Base-by-base conservation (phyloP, 2,329 filamentous ascomycete species). In the Corynespora cassiicola region DNA sequence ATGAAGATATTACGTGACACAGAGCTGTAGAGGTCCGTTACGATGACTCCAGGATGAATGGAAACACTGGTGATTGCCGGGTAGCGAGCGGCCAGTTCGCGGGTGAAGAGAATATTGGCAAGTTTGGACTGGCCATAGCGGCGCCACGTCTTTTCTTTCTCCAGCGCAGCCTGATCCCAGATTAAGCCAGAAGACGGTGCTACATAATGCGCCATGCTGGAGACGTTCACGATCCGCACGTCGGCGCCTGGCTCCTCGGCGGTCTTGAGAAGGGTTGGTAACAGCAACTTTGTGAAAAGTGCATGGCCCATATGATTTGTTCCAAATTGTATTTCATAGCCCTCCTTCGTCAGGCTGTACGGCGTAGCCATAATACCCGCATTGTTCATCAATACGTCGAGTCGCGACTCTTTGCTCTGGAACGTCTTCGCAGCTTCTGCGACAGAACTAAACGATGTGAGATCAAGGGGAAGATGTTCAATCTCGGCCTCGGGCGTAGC, bases 281-380 rank as follows among this genome's bases (percentile, higher is more conserved):
- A 53, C 0, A 79, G 65, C 2, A 75, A 62, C 23, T 72, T 73
- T 7, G 68, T 75, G 9, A 78, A 51, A 1, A 78, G 63, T 3
- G 74, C 72, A 45, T 76, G 76, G n/a, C 74, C 76, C 45, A 78
- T 58, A 58, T 78, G 72, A 47, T 79, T 78, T 7, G 72, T 76
- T 20, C 73, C 76, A 39, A 78, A 73, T 34, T 77, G 74, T 20
- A 73, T 65, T 52, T 79, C 76, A 45, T 75, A 76, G 27, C 73
- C 75, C 27, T 78, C 74, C 12, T 66, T 58, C 0, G 75, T 77
- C 2, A 63, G 56, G 16, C 49, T 56, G 25, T 72, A 65, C 2
- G 66, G 61, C 0, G 38, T 46, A 1, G 61, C 62, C 61, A 69
- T 71, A 36, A 76, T 61, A 24, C 74, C 75, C 0, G 75, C 75